A percentile compares a stretch with the other conserved stretches of the same genome.
These are phyloP conservation scores for Colletotrichum sp. DNA, from an alignment of 2,329 filamentous ascomycete species.

Conservation along the genomic window DNA sequence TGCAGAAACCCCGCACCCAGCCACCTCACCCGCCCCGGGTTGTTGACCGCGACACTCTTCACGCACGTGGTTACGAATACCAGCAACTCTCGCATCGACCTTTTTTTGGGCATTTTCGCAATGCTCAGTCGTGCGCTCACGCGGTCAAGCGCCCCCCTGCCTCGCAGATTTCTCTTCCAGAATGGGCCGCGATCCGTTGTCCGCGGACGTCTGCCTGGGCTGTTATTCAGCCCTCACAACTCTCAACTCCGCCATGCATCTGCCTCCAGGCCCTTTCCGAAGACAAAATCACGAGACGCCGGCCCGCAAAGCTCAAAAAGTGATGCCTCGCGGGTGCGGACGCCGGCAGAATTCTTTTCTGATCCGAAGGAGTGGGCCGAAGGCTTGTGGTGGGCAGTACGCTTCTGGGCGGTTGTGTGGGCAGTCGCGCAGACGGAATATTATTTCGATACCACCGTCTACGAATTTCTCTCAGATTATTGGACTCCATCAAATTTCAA, in stretches of 20 bases:
- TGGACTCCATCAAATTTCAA: not conserved
- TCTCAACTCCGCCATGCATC: not conserved
- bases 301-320: not conserved
- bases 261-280: not conserved
- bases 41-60: not conserved
- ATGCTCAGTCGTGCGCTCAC: not conserved
- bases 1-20: not conserved
- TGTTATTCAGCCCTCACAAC: not conserved
- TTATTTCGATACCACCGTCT: not conserved
- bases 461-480: not conserved
- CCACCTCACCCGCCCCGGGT: not conserved
- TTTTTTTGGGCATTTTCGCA: not conserved
- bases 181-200: not conserved
- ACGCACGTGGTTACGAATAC: not conserved
- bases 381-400: fast-evolving
- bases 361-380: not conserved
- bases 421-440: not conserved
- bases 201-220: not conserved
- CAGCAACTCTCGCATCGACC: not conserved
- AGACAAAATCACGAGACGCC: not conserved
- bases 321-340: not conserved
- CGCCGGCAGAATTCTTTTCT: not conserved
- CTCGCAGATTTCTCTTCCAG: not conserved
- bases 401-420: not conserved
- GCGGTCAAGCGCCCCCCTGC: not conserved